Conservation (phyloP, 2,329 filamentous ascomycete genomes). For the Akanthomyces dipterigenus region DNA sequence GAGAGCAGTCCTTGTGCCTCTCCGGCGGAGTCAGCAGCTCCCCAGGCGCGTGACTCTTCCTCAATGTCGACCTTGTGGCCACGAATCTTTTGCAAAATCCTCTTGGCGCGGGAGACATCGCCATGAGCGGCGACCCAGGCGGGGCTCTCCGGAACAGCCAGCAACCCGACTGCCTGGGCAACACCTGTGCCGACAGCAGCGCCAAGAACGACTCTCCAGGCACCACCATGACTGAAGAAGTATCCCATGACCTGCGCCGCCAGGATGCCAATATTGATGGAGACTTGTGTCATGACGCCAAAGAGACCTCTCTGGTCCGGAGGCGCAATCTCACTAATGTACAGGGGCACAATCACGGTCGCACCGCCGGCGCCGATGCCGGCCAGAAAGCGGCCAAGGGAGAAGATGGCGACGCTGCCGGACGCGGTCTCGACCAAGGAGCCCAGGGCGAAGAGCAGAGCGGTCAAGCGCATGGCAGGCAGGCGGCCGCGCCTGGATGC, state of each 20-base stretch:
- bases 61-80: conserved; percentile 62
- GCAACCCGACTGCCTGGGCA: conserved; percentile 61
- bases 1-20: conserved; percentile 68
- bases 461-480: conserved; percentile 68
- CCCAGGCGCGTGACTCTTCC: conserved; percentile 63
- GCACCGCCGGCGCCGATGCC: conserved; percentile 82
- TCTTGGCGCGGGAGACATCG: conserved; percentile 54
- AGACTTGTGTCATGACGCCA: conserved; percentile 79
- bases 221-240: conserved; percentile 70
- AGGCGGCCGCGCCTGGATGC: conserved; percentile 71
- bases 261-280: conserved; percentile 87
- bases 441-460: conserved; percentile 68
- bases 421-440: conserved; percentile 70
- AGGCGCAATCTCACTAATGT: conserved; percentile 87
- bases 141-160: conserved; percentile 79
- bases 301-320: conserved; percentile 71
- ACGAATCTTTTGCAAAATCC: conserved; percentile 67
- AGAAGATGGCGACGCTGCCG: conserved; percentile 58
- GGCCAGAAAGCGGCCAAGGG: conserved; percentile 68
- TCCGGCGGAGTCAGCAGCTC: conserved; percentile 25
- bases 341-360: conserved; percentile 89
- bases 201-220: conserved; percentile 80
- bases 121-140: conserved; percentile 72
- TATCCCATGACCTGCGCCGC: conserved; percentile 77
- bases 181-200: conserved; percentile 63